These are phyloP conservation scores for Aspergillus quadrilineatus DNA, from an alignment of 2,329 filamentous ascomycete species.

Conservation along the genomic window DNA sequence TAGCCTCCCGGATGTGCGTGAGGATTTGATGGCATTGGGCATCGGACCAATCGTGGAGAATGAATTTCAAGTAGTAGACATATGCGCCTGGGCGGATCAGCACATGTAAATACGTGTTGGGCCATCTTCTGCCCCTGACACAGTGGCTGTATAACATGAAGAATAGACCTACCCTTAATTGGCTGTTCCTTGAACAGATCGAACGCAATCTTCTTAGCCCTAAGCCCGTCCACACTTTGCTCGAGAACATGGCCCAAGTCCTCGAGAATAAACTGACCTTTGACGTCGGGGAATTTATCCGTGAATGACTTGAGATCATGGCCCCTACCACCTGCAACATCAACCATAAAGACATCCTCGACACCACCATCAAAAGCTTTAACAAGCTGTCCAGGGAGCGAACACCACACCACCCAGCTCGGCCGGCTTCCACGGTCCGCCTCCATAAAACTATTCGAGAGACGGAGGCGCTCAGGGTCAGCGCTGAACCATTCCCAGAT, in stretches of 20 bases:
- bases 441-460: constrained; percentile 15
- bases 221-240: not conserved
- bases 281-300: constrained; percentile 4
- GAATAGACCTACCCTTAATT: not conserved
- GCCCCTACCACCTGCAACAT: constrained; percentile 13
- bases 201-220: constrained; percentile 4
- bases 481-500: constrained; percentile 13
- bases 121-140: not conserved
- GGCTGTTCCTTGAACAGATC: constrained; percentile 14
- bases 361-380: not conserved
- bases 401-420: constrained; percentile 17
- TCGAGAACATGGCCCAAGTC: constrained; percentile 11
- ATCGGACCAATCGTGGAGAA: constrained; percentile 37
- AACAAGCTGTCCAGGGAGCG: constrained; percentile 8
- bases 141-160: not conserved
- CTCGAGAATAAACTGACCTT: constrained; percentile 9
- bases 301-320: constrained; percentile 7
- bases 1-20: constrained; percentile 22
- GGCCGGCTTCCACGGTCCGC: constrained; percentile 10
- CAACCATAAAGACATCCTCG: constrained; percentile 7
- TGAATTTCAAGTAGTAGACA: constrained; percentile 27
- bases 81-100: constrained; percentile 5
- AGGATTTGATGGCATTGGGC: constrained; percentile 24
- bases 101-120: not conserved
- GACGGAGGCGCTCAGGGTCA: not conserved